Base-by-base conservation (phyloP, 306 rosid genomes). In the Purshia tridentata region DNA sequence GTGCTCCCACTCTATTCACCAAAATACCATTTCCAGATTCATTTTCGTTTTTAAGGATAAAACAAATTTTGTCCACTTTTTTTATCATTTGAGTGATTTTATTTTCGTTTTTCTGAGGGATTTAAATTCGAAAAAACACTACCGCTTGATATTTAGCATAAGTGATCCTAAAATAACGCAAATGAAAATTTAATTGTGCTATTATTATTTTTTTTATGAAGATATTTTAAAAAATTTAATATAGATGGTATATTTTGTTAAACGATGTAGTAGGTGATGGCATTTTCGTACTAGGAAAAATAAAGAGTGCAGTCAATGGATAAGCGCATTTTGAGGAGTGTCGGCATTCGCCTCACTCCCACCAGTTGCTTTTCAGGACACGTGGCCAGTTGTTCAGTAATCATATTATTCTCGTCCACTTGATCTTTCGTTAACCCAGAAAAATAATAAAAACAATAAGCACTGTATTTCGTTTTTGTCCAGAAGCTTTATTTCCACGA, bases 361-460 rank as follows among this genome's bases (percentile, higher is more conserved):
- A 18, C 55, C 75, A 47, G 76, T 70, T 71, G 69, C 60, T 67
- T 72, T 76, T 67, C 2, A 19, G 23, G 71, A 81, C 83, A 82
- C 81, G 86, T 81, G 85, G 82, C 78, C 76, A 72, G 82, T 80
- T 74, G 84, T 69, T 5, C 67, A 23, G 73, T 81, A 72, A 71
- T 80, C 81, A 71, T 81, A 65, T 52, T 58, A 59, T 77, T 82
- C 64, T 63, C 59, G 40, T 49, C 83, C 79, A 72, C 84, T 80
- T 70, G 85, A 69, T 61, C 64, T 23, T 45, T 9, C 15, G 50
- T 12, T 29, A 29, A 40, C 45, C 6, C 6, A 46, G 63, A 15
- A 15, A 59, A 13, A 29, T 2, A 15, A 29, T 22, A 11, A 8
- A 48, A 62, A 54, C 61, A 7, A 20, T 15, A 80, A 20, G 23